Conservation (phyloP, 257 asterid genomes). For the Verbena officinalis region DNA sequence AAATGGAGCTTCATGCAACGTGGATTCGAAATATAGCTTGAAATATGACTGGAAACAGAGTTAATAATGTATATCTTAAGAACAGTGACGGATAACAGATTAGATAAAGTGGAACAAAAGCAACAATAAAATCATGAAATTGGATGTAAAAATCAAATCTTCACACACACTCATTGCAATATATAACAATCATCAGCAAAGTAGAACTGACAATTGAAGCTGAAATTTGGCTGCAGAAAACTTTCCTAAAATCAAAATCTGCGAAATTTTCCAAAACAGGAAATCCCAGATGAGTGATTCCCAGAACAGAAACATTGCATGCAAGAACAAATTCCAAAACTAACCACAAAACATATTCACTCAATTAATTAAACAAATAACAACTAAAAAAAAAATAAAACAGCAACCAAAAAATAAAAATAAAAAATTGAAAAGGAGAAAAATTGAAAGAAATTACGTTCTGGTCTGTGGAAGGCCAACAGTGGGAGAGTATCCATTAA, state of each 20-base stretch:
- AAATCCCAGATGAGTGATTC: slow-evolving; percentile 5
- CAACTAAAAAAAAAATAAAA: too few relatives aligned
- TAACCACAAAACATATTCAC: neutral
- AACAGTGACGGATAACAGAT: neutral
- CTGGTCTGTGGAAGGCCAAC: slow-evolving; percentile 86
- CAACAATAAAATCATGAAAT: neutral
- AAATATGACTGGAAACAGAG: neutral
- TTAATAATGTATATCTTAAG: neutral
- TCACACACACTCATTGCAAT: neutral
- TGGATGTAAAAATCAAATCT: neutral
- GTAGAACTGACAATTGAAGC: neutral
- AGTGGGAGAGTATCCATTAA: slow-evolving; percentile 86
- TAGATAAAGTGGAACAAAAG: neutral
- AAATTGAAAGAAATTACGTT: slow-evolving; percentile 41
- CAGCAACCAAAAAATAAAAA: too few relatives aligned
- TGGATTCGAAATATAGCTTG: neutral
- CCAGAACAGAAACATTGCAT: neutral
- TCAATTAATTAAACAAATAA: too few relatives aligned
- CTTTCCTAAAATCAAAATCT: neutral
- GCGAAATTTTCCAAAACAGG: neutral
- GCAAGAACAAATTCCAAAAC: neutral
- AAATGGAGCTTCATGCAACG: slow-evolving; percentile 4
- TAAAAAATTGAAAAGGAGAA: neutral
- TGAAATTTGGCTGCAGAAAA: neutral
- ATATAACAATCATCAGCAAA: neutral